Evolutionary conservation across 2,329 filamentous ascomycete genomes (phyloP), one percentile per base, ranked within the genome.

Genomic region (Passalora sequoiae): DNA sequence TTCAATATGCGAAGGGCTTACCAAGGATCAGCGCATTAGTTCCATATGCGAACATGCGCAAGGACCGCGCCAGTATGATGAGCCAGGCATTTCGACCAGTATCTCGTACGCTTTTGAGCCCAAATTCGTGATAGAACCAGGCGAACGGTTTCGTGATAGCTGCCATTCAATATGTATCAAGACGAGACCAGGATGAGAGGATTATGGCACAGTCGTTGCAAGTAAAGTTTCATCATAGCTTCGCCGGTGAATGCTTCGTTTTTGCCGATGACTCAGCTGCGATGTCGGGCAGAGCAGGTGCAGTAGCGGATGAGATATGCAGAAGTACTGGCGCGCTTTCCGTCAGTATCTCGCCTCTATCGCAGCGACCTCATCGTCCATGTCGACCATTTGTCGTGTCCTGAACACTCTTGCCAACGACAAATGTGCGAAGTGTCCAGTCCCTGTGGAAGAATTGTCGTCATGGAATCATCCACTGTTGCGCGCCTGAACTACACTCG

Each of bases 51-150:
- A 62, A 51, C 60, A 64, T 64, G 13, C 61, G 60, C 21, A 58
- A 54, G 10, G 53, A 47, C n/a, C 77, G 66, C 4, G 69, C 67
- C 28, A 75, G 46, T 51, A 81, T 80, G 57, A 79, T 69, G 30
- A 78, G 65, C 56, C 67, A 72, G 38, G 74, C 74, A 66, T 79
- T 71, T 9, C 58, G 51, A 22, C 61, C 61, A 3, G 60, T 61
- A 10, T 50, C 50, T 24, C 57, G 51, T 37, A 63, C 58, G n/a
- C 55, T 55, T 5, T 37, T 50, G n/a, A 64, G 39, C 8, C 61
- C 61, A 43, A 63, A 63, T 13, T 58, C 60, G 43, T 56, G 44
- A 42, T 62, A 60, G 50, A 63, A 60, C 60, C 60, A 63, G 16
- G 25, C 22, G 21, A 56, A 47, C 9, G 56, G 53, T 6, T 43